Base-by-base conservation (phyloP, 2,329 filamentous ascomycete genomes). In the Dothidotthia symphoricarpi region DNA sequence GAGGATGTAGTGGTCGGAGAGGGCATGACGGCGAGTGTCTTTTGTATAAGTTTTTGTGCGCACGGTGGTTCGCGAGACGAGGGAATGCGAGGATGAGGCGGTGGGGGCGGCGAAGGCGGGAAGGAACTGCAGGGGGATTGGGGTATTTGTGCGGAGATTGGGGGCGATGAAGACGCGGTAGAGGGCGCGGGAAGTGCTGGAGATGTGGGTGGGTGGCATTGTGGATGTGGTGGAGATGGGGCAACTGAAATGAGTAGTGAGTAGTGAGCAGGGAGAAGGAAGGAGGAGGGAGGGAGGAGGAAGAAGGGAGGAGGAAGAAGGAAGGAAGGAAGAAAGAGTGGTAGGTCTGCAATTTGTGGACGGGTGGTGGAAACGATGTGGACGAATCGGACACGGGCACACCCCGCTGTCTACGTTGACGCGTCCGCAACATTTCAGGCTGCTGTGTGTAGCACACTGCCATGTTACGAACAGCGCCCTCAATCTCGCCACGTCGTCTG, bases 111-210 rank as follows among this genome's bases (percentile, higher is more conserved):
- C 48, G 24, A 54, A 55, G 24, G 53, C 45, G 16, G 47, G 50
- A 1, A 47, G 50, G 16, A 53, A 55, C 26, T 53, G 41, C 15
- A 49, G 34, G 28, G 47, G 45, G 19, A 49, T 41, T 3, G 53
- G 53, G 16, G 45, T 44, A 10, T 47, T 38, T 11, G 45, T 34
- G 28, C 51, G 45, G 4, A 65, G 49, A 32, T 47, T 56, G 14
- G 70, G 69, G 1, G 58, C 57, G 29, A 73, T 53, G 57, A 74
- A 73, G 49, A 72, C 62, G 43, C 65, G 64, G 55, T 67, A 72
- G 19, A 74, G 66, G 25, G 69, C 68, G 43, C 68, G 64, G 4
- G 63, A 59, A 13, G 64, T 62, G 40, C 56, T 47, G 11, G 59
- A 54, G n/a, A 66, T 37, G 43, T 64, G 57, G 3, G 49, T 53